Evolutionary conservation across 2,329 filamentous ascomycete genomes (phyloP), one percentile per base, ranked within the genome.

Genomic region (Rhytidhysteron rufulum): DNA sequence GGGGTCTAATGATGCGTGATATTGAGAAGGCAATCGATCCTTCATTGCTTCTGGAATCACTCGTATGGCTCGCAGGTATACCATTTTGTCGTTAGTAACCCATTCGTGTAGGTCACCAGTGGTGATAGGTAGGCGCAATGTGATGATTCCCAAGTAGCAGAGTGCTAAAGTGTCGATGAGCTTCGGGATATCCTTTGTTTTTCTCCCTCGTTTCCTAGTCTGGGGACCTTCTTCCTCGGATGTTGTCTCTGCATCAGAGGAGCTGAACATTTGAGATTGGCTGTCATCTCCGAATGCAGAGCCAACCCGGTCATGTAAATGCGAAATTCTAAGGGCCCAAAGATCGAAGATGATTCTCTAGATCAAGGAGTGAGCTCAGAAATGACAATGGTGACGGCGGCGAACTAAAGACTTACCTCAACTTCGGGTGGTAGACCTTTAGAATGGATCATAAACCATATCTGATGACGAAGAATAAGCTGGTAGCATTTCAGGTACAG

Each of bases 401-500:
- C n/a, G n/a, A n/a, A n/a, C n/a, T n/a, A 36, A 25, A 22, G 19
- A 47, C 37, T 34, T 50, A 79, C 82, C 71, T 95, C 88, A 10
- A 96, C 73, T 53, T 95, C 85, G 4, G 72, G 63, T 1, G 84
- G 82, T 34, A 93, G 75, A 0, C 78, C 77, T 58, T 82, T 82
- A 5, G 74, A 70, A 17, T 78, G 69, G 11, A 95, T 71, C 21
- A 97, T 71, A 74, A 84, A 90, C 56, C 79, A 68, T 13, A 88
- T 69, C 69, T 97, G 91, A 57, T 85, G 87, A 60, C 89, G 82
- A 20, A 98, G 70, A 34, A 97, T 77, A 22, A 95, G 72, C 65
- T 97, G 91, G 43, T 94, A 78, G 48, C 81, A 85, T 60, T 95
- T 85, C 25, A 97, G 72, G 60, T 87, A 96, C 18, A 96, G 77